Base-by-base conservation (phyloP, 495 filamentous ascomycete species). In the Penicillium daleae region DNA sequence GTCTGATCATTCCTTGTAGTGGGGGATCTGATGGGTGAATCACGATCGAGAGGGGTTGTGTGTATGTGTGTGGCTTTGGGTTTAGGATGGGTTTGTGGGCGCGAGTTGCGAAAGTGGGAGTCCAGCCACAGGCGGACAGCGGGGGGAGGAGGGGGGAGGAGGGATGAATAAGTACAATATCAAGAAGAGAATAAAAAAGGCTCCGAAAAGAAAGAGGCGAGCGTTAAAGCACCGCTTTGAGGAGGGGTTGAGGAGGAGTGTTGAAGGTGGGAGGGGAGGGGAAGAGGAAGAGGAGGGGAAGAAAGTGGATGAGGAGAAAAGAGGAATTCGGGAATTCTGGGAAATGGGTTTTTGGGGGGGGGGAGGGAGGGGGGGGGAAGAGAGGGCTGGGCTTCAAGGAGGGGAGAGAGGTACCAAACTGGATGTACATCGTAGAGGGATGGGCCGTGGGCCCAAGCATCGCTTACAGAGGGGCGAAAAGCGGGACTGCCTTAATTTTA, bases 1-100 rank as follows among this genome's bases (percentile, higher is more conserved):
- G 76, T 75, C 76, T 78, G 78, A 75, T 78, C 79, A 82, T 82
- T 80, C 79, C 79, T 81, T 76, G 78, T 58, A 70, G 56, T 73
- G 67, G 71, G 71, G 65, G 57, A 71, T 60, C 72, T 62, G 67
- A 55, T 69, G 74, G 64, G 5, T n/a, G 13, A 66, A 72, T 70
- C 73, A 76, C 68, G 73, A 42, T 56, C 54, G 37, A 56, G 54
- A 27, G 24, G 37, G 33, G 37, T 33, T 39, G 24, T n/a, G 49
- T 27, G 7, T n/a, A n/a, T 0, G 19, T 21, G 42, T 49, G 44
- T 9, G 44, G 9, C 5, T 22, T 29, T 52, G 12, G 26, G 24
- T 31, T 51, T 13, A 3, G 26, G 6, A 19, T 19, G 13, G 48
- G 52, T 13, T 33, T 24, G 33, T 22, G 10, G 32, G 54, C 33